Percentiles rank a stretch among this genome's conserved stretches.
phyloP scores from a whole-genome alignment of 805 yeast genomes.

The Sugiyamaella valdiviana region DNA sequence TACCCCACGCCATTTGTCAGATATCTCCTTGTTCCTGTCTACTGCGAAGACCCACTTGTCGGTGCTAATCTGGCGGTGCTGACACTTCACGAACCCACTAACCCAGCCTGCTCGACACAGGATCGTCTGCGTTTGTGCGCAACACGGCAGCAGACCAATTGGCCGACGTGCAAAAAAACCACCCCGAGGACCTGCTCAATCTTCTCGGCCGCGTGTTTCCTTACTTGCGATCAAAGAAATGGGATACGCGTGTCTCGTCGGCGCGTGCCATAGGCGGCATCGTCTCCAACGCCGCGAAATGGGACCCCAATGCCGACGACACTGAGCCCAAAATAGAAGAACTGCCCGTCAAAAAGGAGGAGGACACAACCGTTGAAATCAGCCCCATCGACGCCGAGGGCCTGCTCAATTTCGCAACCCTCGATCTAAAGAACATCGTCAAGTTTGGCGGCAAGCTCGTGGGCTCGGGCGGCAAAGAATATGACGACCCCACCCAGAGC shows the following conservation, averaged over 20 bases:
- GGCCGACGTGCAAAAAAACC: constrained; percentile 87
- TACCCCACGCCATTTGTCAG: no score
- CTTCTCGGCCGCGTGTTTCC: constrained; percentile 88
- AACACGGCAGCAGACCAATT: constrained; percentile 97
- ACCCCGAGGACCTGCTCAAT: constrained; percentile 85
- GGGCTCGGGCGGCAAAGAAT: constrained; percentile 54
- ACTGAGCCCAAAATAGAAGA: constrained; percentile 10
- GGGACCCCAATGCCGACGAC: constrained; percentile 72
- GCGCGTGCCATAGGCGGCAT: constrained; percentile 94
- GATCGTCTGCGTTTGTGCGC: constrained; percentile 87
- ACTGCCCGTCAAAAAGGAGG: constrained; percentile 20
- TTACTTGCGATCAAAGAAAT: constrained; percentile 67
- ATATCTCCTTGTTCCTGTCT: neutral
- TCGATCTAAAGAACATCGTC: constrained; percentile 35
- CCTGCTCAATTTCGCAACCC: constrained; percentile 29
- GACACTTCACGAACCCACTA: neutral
- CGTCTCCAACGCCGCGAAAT: constrained; percentile 63
- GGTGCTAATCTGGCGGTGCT: neutral
- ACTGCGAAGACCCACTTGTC: neutral
- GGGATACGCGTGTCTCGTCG: constrained; percentile 96
- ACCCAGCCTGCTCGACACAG: constrained; percentile 65
- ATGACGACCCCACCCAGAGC: constrained; percentile 35
- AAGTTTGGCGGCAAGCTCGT: constrained; percentile 44
- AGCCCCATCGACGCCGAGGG: constrained; percentile 26
- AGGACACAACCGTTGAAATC: constrained; percentile 23